These are phyloP conservation scores for Flaveria floridana DNA, from an alignment of 140 eudicot species.

Conservation along the genomic window DNA sequence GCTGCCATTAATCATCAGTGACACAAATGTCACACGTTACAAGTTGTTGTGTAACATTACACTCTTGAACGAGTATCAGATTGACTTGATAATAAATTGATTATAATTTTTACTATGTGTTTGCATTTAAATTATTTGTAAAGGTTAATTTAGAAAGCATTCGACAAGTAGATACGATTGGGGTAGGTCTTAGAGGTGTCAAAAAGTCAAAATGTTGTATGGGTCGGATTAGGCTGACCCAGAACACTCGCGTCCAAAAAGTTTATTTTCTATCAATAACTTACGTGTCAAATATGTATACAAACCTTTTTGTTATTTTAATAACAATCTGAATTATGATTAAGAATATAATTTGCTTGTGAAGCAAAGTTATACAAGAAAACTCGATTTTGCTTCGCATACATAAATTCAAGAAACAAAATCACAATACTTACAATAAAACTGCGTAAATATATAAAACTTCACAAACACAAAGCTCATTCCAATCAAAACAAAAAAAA, in stretches of 20 bases:
- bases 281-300: background rate
- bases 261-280: background rate
- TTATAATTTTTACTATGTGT: background rate
- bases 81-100: conserved; percentile 20
- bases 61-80: background rate
- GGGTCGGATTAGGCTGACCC: conserved; percentile 4
- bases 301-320: background rate
- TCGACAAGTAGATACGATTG: background rate
- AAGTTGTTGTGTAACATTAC: conserved; percentile 21
- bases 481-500: conserved; percentile 25
- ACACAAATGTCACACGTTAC: background rate
- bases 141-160: background rate
- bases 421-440: conserved; percentile 15
- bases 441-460: conserved; percentile 17
- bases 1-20: conserved; percentile 39
- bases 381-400: background rate
- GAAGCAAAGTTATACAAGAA: conserved; percentile 10
- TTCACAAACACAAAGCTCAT: conserved; percentile 30
- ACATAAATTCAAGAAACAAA: conserved; percentile 19
- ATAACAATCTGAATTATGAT: background rate
- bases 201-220: background rate
- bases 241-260: background rate
- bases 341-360: background rate
- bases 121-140: background rate
- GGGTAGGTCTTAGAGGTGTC: background rate